Evolutionary conservation across 2,329 filamentous ascomycete species (phyloP).

Genomic region (Periconia macrospinosa): DNA sequence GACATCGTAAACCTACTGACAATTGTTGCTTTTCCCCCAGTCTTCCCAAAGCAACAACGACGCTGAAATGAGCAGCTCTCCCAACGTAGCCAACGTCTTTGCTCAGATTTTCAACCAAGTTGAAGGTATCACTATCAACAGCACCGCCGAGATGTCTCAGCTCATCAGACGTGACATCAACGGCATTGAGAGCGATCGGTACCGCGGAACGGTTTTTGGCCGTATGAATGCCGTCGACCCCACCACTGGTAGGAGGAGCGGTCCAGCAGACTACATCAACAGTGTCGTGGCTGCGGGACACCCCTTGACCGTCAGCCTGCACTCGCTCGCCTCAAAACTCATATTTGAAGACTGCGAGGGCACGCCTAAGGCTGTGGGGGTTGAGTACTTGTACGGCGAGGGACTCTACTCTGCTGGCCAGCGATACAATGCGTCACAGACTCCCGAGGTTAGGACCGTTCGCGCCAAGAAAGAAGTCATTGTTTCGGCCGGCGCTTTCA

Average conservation of each 20-base stretch:
- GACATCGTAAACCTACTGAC: not conserved
- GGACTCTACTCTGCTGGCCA: constrained; percentile 43
- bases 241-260: constrained; percentile 47
- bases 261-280: constrained; percentile 56
- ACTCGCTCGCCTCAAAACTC: constrained; percentile 2
- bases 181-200: not conserved
- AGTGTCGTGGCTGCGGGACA: constrained; percentile 53
- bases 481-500: constrained; percentile 53
- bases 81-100: not conserved
- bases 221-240: constrained; percentile 55
- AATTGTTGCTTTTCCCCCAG: not conserved
- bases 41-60: not conserved
- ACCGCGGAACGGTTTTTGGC: constrained; percentile 46
- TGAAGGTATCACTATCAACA: not conserved
- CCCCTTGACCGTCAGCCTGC: constrained; percentile 23
- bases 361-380: constrained; percentile 50
- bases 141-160: not conserved
- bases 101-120: not conserved
- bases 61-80: not conserved
- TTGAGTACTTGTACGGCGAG: constrained; percentile 54
- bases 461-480: constrained; percentile 10
- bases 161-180: not conserved
- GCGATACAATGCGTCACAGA: not conserved
- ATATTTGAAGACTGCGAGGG: constrained; percentile 7
- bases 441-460: not conserved